Conservation (phyloP, 2,329 filamentous ascomycete species). For the Plenodomus lindquistii region DNA sequence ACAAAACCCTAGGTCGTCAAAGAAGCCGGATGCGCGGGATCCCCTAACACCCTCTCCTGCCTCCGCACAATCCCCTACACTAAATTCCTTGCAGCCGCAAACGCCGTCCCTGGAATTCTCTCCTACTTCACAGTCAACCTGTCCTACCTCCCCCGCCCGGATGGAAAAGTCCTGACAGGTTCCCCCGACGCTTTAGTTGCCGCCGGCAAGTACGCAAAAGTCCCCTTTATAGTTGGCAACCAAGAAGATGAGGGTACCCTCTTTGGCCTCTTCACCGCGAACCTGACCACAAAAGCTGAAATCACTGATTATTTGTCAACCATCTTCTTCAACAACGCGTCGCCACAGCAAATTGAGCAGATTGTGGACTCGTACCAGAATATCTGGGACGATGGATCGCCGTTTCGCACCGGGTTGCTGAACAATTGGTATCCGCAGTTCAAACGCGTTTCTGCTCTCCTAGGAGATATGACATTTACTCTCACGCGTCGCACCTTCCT, state of each 20-base stretch:
- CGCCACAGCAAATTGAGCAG: slow-evolving; percentile 53
- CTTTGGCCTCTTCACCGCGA: slow-evolving; percentile 70
- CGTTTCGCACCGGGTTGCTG: slow-evolving; percentile 69
- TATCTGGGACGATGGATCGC: slow-evolving; percentile 64
- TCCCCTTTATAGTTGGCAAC: slow-evolving; percentile 70
- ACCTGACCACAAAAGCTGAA: slow-evolving; percentile 64
- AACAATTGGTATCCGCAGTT: slow-evolving; percentile 77
- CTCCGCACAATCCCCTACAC: slow-evolving; percentile 53
- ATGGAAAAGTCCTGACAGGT: slow-evolving; percentile 64
- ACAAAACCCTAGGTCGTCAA: slow-evolving; percentile 52
- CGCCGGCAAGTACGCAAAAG: slow-evolving; percentile 59
- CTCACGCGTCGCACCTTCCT: slow-evolving; percentile 70
- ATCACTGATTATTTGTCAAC: slow-evolving; percentile 65
- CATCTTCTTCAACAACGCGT: slow-evolving; percentile 64
- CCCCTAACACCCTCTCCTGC: slow-evolving; percentile 52
- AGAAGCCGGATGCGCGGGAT: slow-evolving; percentile 50
- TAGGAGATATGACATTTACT: slow-evolving; percentile 77
- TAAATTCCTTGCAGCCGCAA: slow-evolving; percentile 63
- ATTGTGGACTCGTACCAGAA: slow-evolving; percentile 67
- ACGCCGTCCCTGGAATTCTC: slow-evolving; percentile 70
- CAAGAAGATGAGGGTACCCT: slow-evolving; percentile 82
- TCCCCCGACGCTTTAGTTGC: slow-evolving; percentile 64
- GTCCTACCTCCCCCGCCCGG: slow-evolving; percentile 74
- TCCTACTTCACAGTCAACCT: slow-evolving; percentile 70
- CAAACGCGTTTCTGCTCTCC: slow-evolving; percentile 74